Base-by-base conservation (phyloP, 2,329 filamentous ascomycete genomes). In the Metarhizium rileyi region DNA sequence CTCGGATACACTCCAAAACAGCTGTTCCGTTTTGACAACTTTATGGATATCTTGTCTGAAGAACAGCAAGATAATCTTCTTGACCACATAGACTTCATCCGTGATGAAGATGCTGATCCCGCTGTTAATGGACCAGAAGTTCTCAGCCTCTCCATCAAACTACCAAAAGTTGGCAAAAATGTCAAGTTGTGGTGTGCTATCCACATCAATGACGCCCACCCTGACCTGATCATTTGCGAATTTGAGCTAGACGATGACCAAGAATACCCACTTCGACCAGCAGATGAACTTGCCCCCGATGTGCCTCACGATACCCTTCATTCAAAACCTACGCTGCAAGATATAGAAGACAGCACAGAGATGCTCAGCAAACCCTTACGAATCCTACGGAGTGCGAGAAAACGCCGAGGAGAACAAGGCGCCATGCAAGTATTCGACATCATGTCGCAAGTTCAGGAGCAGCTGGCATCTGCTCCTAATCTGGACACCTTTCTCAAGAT, bases 341-440 rank as follows among this genome's bases (percentile, higher is more conserved):
- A 94, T 60, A 75, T 85, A 14, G 71, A 79, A 8, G 84, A 88
- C 53, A 91, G 87, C 60, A 94, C 88, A 0, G 76, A 86, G 50
- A 82, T 84, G 26, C 70, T 77, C 45, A 93, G 86, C 65, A 86
- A 83, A 56, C 89, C 88, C 4, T 69, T 95, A n/a, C 76, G 88
- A 35, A 80, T 93, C 2, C 63, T 93, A 23, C 74, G 86, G 33
- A 88, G 83, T 60, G 86, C 87, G 0, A 78, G 87, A 9, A 87
- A 87, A 59, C 75, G 84, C 46, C 80, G 81, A 56, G 87, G 86
- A 5, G 87, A 93, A 60, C 86, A 87, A 43, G 85, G 85, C 5
- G 86, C 86, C 0, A 93, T 93, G 83, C 86, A 94, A 58, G 86
- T 93, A 1, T 94, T 94, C 66, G 90, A 89, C 64, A 90, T 95